Evolutionary conservation across 768 basidiomycete species (phyloP).

Genomic region (Epithele typhae): DNA sequence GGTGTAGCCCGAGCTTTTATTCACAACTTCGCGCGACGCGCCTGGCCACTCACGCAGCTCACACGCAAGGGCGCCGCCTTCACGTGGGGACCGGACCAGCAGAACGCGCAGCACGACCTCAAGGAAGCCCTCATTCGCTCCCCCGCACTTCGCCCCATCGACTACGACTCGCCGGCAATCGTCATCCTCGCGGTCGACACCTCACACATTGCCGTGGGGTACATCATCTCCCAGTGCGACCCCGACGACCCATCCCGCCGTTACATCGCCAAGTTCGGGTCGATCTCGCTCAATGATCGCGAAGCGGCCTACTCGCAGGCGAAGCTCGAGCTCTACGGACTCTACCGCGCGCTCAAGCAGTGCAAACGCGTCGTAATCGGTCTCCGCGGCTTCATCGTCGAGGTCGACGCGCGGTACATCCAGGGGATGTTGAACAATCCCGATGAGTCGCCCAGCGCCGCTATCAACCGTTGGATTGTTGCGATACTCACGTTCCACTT

Average conservation of each 20-base stretch:
- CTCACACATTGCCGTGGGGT: conserved; percentile 14
- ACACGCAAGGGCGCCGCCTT: conserved; percentile 18
- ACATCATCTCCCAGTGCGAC: conserved; percentile 23
- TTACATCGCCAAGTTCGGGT: conserved; percentile 30
- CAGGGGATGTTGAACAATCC: conserved; percentile 36
- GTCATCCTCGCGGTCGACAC: conserved; percentile 25
- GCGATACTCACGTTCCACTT: conserved; percentile 34
- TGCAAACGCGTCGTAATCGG: conserved; percentile 1
- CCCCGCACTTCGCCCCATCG: conserved; percentile 13
- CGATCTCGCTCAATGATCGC: neutral
- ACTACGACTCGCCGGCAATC: conserved; percentile 10
- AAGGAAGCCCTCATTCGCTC: conserved; percentile 10
- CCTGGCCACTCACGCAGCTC: conserved; percentile 13
- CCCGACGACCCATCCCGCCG: neutral
- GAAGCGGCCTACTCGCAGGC: conserved; percentile 15
- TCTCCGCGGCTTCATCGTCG: conserved; percentile 26
- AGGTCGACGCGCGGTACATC: conserved; percentile 35
- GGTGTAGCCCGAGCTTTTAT: conserved; percentile 20
- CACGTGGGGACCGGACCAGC: conserved; percentile 6
- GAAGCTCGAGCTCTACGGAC: conserved; percentile 25
- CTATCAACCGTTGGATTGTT: conserved; percentile 39
- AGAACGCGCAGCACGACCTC: conserved; percentile 9
- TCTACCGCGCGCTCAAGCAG: conserved; percentile 4
- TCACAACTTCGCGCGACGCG: conserved; percentile 12
- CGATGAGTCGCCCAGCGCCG: conserved; percentile 31